phyloP scores from a whole-genome alignment of 1,284 basidiomycete genomes.

The Austroboletus rostrupii region DNA sequence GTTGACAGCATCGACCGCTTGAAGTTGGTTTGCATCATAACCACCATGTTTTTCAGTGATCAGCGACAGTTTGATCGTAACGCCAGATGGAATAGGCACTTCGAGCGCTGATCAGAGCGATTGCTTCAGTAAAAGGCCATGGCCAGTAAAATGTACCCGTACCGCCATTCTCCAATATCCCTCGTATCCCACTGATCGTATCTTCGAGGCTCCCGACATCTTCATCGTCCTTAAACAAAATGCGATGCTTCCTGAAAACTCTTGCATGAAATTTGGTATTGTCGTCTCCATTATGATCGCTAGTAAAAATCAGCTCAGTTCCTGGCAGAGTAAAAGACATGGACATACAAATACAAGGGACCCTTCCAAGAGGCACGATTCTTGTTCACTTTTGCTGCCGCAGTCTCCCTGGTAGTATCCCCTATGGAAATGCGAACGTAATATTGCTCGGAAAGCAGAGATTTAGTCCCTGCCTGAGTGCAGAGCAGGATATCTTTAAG shows the following conservation, averaged over 20 bases:
- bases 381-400: neutral
- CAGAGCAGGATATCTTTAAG: too few relatives aligned
- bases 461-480: neutral
- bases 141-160: neutral
- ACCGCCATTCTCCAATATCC: neutral
- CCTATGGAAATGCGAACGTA: neutral
- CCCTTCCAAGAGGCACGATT: neutral
- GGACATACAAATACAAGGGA: constrained; percentile 7
- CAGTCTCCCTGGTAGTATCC: neutral
- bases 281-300: neutral
- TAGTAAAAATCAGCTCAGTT: neutral
- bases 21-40: too few relatives aligned
- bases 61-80: too few relatives aligned
- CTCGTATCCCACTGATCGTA: too few relatives aligned
- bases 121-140: too few relatives aligned
- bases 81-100: too few relatives aligned
- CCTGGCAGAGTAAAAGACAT: neutral
- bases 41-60: too few relatives aligned
- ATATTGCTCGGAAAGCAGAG: neutral
- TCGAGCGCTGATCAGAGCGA: too few relatives aligned
- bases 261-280: neutral
- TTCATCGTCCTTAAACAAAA: neutral
- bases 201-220: neutral
- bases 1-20: too few relatives aligned
- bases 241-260: neutral